These are phyloP conservation scores for Thelonectria rubi DNA, from an alignment of 2,329 filamentous ascomycete species.

Conservation along the genomic window DNA sequence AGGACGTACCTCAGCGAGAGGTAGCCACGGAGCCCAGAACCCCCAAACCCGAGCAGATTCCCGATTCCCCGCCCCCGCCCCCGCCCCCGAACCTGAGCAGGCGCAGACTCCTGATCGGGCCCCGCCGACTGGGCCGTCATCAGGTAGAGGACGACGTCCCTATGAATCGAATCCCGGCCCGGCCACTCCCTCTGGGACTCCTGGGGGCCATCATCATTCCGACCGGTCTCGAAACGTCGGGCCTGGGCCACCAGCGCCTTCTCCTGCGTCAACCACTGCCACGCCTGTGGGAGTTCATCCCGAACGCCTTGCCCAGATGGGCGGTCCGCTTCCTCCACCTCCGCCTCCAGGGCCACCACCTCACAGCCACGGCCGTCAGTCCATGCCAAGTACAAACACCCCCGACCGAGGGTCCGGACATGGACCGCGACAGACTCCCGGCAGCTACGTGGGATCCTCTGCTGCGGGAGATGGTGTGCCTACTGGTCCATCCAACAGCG, in stretches of 20 bases:
- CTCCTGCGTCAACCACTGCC: conserved; percentile 38
- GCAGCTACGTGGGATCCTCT: conserved; percentile 37
- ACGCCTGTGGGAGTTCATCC: conserved; percentile 56
- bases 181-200: conserved; percentile 41
- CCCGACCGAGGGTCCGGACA: conserved; percentile 43
- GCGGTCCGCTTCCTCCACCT: conserved; percentile 44
- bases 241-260: conserved; percentile 36
- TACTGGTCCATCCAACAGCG: conserved; percentile 49
- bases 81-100: conserved; percentile 51
- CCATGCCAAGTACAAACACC: conserved; percentile 44
- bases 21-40: conserved; percentile 47
- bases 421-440: conserved; percentile 38
- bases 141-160: conserved; percentile 56
- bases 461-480: conserved; percentile 45
- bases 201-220: conserved; percentile 46
- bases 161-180: conserved; percentile 50
- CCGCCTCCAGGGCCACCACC: conserved; percentile 46
- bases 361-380: conserved; percentile 43
- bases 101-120: conserved; percentile 59
- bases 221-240: conserved; percentile 55
- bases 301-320: conserved; percentile 60
- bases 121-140: conserved; percentile 63
- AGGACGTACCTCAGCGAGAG: conserved; percentile 55
- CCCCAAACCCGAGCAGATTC: conserved; percentile 54
- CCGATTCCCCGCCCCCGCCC: conserved; percentile 52